Conservation (phyloP, 495 filamentous ascomycete species). For the Aspergillus kassunensis region DNA sequence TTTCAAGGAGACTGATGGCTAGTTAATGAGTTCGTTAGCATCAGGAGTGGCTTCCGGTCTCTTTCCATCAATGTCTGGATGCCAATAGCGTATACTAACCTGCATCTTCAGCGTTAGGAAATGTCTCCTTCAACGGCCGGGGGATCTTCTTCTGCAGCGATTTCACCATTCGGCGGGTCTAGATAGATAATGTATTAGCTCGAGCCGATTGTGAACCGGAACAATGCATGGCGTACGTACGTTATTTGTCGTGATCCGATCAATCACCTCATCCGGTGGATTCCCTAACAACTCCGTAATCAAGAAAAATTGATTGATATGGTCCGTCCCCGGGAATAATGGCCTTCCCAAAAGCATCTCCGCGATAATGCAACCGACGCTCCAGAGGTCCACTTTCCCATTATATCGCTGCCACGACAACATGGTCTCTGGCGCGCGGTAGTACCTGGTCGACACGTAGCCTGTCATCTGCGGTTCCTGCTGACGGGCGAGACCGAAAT, state of each 20-base stretch:
- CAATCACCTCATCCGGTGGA: constrained; percentile 94
- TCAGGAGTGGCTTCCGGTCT: no score
- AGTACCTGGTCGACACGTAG: constrained; percentile 98
- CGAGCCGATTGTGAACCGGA: not conserved
- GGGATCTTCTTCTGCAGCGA: constrained; percentile 87
- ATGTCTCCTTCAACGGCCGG: constrained; percentile 80
- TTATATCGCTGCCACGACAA: constrained; percentile 99
- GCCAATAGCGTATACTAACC: no score
- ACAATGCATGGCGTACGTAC: constrained; percentile 50
- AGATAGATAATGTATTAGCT: not conserved
- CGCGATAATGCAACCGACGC: constrained; percentile 95
- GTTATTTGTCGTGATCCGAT: constrained; percentile 96
- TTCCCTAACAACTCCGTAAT: constrained; percentile 96
- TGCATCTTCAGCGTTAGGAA: constrained; percentile 82
- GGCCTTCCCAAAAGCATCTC: constrained; percentile 99
- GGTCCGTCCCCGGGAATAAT: constrained; percentile 96
- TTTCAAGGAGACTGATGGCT: constrained; percentile 92
- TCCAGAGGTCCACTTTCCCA: constrained; percentile 98
- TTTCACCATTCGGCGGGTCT: constrained; percentile 95
- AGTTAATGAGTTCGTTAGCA: not conserved
- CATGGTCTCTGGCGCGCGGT: constrained; percentile 98
- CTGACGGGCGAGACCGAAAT: constrained; percentile 93
- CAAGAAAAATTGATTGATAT: constrained; percentile 98
- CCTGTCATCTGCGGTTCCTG: constrained; percentile 99
- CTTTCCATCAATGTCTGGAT: no score